Evolutionary conservation across 2,329 filamentous ascomycete genomes (phyloP), one percentile per base, ranked within the genome.

Genomic region (Phaeosphaeriaceae sp.): DNA sequence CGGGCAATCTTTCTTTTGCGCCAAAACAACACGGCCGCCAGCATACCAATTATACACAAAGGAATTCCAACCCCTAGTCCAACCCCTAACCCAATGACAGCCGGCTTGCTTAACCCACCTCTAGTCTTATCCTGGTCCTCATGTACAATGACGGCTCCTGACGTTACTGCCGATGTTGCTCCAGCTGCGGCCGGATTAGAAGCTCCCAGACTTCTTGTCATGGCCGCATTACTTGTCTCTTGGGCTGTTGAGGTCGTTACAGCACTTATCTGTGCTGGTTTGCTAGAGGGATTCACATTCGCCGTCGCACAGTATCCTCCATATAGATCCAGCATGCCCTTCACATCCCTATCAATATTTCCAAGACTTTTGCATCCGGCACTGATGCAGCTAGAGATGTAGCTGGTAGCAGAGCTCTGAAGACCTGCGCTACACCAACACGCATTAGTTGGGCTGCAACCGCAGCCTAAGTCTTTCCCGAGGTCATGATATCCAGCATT

Each of bases 61-160:
- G 44, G 44, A n/a, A 52, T 38, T 12, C 49, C 40, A 9, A 52
- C 45, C 6, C 49, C 40, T 2, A 52, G 30, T 5, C 49, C 45
- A 15, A 41, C 41, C 11, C 12, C 45, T 9, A 48, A 23, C 8
- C 39, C 49, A 28, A 47, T 43, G 23, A 51, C 35, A n/a, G 42
- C 32, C 9, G 49, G 45, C 21, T 48, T 52, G 34, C 35, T 48
- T 29, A 52, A 39, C 6, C 41, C 49, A n/a, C 48, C 35, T 28
- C 45, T 34, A 13, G 42, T 33, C 21, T 38, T 15, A 6, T 32
- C 23, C 18, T 26, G 15, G 4, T 13, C n/a, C 23, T 6, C 23
- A 8, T 26, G 23, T 26, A 6, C 12, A 12, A 15, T 12, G 12
- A 26, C 18, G 35, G 20, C n/a, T 11, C 35, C 35, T 29, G 23